Base-by-base conservation (phyloP, 2,329 filamentous ascomycete genomes). In the Monosporascus sp. region DNA sequence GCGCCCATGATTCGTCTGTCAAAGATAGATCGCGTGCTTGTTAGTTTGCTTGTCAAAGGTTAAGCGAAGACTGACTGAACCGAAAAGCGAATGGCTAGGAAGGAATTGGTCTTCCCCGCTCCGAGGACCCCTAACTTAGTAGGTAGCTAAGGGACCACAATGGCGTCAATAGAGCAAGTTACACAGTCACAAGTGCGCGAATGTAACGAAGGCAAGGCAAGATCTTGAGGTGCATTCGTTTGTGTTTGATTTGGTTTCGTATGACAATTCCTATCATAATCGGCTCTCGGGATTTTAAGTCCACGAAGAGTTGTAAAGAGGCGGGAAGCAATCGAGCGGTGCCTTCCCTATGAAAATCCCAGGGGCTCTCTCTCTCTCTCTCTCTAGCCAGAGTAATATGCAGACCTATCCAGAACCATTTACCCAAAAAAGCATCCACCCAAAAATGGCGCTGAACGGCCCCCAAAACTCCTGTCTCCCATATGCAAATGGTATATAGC, bases 301-400 rank as follows among this genome's bases (percentile, higher is more conserved):
- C 59, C 61, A 55, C 49, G 31, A 58, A 59, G 61, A 57, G 53
- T 48, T 24, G 56, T 46, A 48, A 56, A 59, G 64, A 64, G 60
- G 61, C 49, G 61, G 56, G 53, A 52, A 59, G 57, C 64, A 66
- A 61, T 66, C 64, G 59, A 66, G 52, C 63, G 64, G 63, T 66
- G 64, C 57, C 51, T 57, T 47, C 55, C 56, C 48, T 26, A 56
- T 56, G 52, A 64, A 61, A 46, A 46, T 19, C 43, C 22, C 24
- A 8, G 24, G 7, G 43, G 6, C 20, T 24, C 43, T 54, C 55
- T 58, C 51, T 56, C 26, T 41, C 38, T 50, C 43, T 58, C 45
- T 34, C 46, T 52, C 49, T 55, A 31, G 56, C 17, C 16, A 40
- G 37, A 8, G 55, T 56, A 41, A 51, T 52, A 57, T 60, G 58